Percentiles rank a stretch among this genome's conserved stretches.
Evolutionary conservation across 495 filamentous ascomycete species (phyloP).

Genomic region (Annulohypoxylon maeteangense): DNA sequence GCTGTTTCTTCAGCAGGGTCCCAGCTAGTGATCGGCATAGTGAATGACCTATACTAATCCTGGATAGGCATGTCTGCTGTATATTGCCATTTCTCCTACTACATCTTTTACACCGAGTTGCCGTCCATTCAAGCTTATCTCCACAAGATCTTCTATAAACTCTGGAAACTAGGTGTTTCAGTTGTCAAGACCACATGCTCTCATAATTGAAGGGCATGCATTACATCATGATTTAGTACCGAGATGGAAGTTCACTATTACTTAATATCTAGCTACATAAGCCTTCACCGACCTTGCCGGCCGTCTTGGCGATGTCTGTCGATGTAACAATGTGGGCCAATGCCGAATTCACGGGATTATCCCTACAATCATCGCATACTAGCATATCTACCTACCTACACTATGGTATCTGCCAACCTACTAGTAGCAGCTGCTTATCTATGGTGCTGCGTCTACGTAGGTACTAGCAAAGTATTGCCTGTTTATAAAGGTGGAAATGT

Average conservation of each 20-base stretch:
- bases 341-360: conserved; percentile 10
- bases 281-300: conserved; percentile 19
- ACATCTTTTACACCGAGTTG: conserved; percentile 20
- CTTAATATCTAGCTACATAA: neutral
- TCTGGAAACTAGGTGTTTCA: conserved; percentile 31
- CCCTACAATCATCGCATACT: neutral
- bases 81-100: conserved; percentile 18
- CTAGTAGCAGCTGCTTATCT: neutral
- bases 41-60: conserved; percentile 23
- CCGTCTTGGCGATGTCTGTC: conserved; percentile 23
- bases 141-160: neutral
- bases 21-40: conserved; percentile 28
- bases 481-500: neutral
- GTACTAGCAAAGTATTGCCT: neutral
- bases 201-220: neutral
- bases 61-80: conserved; percentile 26
- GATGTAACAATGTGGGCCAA: conserved; percentile 26
- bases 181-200: neutral
- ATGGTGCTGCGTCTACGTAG: neutral
- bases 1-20: conserved; percentile 15
- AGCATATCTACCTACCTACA: neutral
- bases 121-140: conserved; percentile 10
- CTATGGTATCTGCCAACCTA: neutral
- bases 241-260: conserved; percentile 2
- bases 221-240: conserved; percentile 1